A percentile compares a stretch with the other conserved stretches of the same genome.
Conservation (phyloP, 2,329 filamentous ascomycete species). For the Sclerotinia sclerotiorum region DNA sequence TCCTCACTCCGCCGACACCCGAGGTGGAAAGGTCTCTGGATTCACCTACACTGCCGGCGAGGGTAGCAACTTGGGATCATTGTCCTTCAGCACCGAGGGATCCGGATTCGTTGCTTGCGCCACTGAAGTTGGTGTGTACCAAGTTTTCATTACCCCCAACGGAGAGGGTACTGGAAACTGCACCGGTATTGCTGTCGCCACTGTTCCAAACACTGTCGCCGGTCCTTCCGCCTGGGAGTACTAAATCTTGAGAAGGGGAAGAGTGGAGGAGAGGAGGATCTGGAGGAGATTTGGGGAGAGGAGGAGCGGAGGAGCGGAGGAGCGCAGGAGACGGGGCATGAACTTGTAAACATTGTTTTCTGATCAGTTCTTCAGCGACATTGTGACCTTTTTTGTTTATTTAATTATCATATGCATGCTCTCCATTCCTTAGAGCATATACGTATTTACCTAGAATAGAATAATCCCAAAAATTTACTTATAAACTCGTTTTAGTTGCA, state of each 20-base stretch:
- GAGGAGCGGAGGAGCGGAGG: not conserved
- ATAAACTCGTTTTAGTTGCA: too few species aligned
- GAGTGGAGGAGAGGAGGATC: not conserved
- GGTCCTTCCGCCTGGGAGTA: constrained; percentile 9
- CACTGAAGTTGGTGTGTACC: not conserved
- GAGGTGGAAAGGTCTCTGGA: not conserved
- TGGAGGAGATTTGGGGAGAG: too few species aligned
- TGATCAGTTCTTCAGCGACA: constrained; percentile 9
- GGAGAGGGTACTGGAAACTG: constrained; percentile 18
- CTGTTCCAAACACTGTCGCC: not conserved
- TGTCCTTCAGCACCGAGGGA: too few species aligned
- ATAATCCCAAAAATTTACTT: too few species aligned
- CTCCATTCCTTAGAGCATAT: constrained; percentile 39
- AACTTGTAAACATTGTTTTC: not conserved
- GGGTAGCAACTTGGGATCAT: not conserved
- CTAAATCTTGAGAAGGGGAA: not conserved
- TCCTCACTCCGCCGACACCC: constrained; percentile 4
- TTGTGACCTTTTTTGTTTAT: not conserved
- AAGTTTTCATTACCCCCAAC: not conserved
- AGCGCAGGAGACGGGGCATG: not conserved
- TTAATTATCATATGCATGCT: not conserved
- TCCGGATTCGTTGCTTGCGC: constrained; percentile 18
- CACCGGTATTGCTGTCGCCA: not conserved
- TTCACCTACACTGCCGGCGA: not conserved
- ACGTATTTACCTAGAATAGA: too few species aligned